Percentiles rank a stretch among this genome's conserved stretches.
Evolutionary conservation across 108 stramenopile species (phyloP).

Genomic region (Schizochytrium sp.): DNA sequence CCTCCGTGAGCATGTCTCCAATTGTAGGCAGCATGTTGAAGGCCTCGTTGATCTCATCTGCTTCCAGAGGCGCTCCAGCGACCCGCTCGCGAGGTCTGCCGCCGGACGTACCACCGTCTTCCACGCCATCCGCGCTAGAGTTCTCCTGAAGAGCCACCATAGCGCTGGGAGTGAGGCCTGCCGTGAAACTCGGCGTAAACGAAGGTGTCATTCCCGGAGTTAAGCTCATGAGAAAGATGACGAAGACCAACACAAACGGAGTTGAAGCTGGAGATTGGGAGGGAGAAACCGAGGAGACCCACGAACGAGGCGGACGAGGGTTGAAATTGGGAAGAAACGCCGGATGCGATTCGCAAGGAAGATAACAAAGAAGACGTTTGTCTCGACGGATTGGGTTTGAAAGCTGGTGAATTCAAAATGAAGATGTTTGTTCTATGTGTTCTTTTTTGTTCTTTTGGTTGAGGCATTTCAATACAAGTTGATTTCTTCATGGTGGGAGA

Average conservation of each 20-base stretch:
- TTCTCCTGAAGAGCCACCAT: no score
- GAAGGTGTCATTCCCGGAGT: neutral
- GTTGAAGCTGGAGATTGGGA: neutral
- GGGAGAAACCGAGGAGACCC: neutral
- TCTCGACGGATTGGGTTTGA: no score
- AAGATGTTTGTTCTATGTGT: no score
- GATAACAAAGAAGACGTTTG: no score
- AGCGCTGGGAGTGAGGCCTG: neutral
- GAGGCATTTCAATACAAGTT: no score
- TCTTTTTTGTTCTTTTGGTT: no score
- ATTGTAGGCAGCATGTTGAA: constrained; percentile 54
- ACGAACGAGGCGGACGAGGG: neutral
- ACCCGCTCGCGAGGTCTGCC: neutral
- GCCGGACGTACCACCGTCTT: neutral
- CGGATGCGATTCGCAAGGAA: neutral
- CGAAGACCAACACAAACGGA: neutral
- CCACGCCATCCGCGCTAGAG: no score
- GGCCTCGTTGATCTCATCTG: constrained; percentile 35
- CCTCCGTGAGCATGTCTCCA: constrained; percentile 17
- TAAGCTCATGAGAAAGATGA: neutral
- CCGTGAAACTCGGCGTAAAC: neutral
- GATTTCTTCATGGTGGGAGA: no score
- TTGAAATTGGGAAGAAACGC: neutral
- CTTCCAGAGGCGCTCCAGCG: constrained; percentile 22
- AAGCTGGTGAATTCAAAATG: no score